Percentiles rank a stretch among this genome's conserved stretches.
phyloP scores from a whole-genome alignment of 148 eudicot genomes.

The Dysphania ambrosioides region DNA sequence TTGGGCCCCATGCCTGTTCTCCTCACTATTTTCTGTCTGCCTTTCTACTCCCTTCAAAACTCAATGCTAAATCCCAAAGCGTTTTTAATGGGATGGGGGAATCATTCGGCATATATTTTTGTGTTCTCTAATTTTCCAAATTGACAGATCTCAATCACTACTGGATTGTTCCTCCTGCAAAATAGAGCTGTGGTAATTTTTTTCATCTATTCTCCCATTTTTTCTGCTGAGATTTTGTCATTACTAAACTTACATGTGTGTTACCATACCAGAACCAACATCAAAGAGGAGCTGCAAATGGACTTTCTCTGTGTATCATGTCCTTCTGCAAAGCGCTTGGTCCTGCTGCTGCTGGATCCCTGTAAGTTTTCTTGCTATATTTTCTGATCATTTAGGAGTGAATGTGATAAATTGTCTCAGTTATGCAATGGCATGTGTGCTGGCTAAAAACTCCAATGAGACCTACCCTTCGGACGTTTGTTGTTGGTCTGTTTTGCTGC shows the following conservation, averaged over 20 bases:
- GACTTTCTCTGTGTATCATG: slow-evolving; percentile 59
- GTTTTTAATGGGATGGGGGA: not conserved
- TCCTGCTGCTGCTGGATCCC: slow-evolving; percentile 63
- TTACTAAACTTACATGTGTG: slow-evolving; percentile 1
- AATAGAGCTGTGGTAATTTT: slow-evolving; percentile 43
- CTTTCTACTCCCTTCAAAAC: not conserved
- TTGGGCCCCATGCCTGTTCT: not conserved
- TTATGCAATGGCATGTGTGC: not conserved
- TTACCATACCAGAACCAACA: slow-evolving; percentile 42
- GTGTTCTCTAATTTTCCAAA: not conserved
- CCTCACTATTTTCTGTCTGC: not conserved
- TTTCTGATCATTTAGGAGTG: not conserved
- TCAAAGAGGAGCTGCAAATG: slow-evolving; percentile 75
- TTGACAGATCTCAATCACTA: slow-evolving; percentile 35
- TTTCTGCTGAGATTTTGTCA: not conserved
- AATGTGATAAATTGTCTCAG: not conserved
- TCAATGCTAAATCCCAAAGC: not conserved
- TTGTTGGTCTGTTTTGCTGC: not conserved
- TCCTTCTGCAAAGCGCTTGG: slow-evolving; percentile 60
- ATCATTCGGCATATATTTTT: not conserved
- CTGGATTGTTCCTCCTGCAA: slow-evolving; percentile 45
- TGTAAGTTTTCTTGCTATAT: slow-evolving; percentile 45
- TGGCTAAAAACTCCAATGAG: not conserved
- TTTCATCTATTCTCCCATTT: not conserved
- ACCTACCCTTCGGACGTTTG: not conserved